phyloP scores from a whole-genome alignment of 371 early-diverging fungal genomes.

The Apophysomyces elegans region DNA sequence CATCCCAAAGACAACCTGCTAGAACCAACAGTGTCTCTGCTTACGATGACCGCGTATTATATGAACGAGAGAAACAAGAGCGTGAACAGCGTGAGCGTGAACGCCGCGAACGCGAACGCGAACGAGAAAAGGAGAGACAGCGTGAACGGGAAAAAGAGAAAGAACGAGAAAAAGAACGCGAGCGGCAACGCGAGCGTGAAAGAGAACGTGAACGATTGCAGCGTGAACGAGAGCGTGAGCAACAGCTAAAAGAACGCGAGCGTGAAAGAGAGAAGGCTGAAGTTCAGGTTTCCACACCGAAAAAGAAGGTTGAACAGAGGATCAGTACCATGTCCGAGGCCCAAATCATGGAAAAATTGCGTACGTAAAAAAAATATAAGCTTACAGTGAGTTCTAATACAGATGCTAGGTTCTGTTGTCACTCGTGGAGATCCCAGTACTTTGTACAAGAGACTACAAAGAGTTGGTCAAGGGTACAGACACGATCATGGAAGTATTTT shows the following conservation, averaged over 20 bases:
- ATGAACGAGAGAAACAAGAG: slow-evolving; percentile 24
- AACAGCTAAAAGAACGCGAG: slow-evolving; percentile 21
- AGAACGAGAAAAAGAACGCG: slow-evolving; percentile 23
- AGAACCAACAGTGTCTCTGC: slow-evolving; percentile 31
- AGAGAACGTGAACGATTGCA: slow-evolving; percentile 22
- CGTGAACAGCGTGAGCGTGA: slow-evolving; percentile 30
- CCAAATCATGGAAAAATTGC: slow-evolving; percentile 90
- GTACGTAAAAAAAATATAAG: slow-evolving; percentile 32
- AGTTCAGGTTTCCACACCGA: slow-evolving; percentile 30
- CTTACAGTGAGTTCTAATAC: not conserved
- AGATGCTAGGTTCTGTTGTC: slow-evolving; percentile 63
- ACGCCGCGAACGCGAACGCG: slow-evolving; percentile 18
- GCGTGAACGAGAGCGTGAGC: slow-evolving; percentile 19
- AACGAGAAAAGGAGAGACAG: slow-evolving; percentile 35
- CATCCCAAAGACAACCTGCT: slow-evolving; percentile 22
- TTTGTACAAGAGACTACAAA: slow-evolving; percentile 86
- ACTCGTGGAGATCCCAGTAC: slow-evolving; percentile 85
- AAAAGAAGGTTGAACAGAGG: slow-evolving; percentile 69
- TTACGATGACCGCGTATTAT: slow-evolving; percentile 38
- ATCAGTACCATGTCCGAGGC: slow-evolving; percentile 89
- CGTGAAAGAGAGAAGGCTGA: slow-evolving; percentile 41
- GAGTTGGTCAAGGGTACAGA: slow-evolving; percentile 94
- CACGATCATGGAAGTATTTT: not conserved
- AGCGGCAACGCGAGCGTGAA: slow-evolving; percentile 26
- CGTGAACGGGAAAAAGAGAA: slow-evolving; percentile 27